Evolutionary conservation across 768 basidiomycete species (phyloP).

Genomic region (Collybiopsis confluens): DNA sequence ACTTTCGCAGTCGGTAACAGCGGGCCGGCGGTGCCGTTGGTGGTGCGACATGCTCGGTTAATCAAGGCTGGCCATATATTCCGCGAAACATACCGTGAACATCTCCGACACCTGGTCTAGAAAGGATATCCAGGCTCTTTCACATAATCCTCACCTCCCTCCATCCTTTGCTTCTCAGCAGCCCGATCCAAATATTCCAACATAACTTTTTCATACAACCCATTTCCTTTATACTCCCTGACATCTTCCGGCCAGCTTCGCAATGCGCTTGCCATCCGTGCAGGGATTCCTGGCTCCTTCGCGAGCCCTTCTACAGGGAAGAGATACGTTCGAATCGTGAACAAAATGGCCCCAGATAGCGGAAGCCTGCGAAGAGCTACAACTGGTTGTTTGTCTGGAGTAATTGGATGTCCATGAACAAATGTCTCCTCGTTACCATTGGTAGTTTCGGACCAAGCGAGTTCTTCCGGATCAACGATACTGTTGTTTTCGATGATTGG

Average conservation of each 20-base stretch:
- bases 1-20: too few species aligned
- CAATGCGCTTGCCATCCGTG: conserved; percentile 59
- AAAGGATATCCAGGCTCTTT: conserved; percentile 1
- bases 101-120: too few species aligned
- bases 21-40: too few species aligned
- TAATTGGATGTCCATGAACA: conserved; percentile 21
- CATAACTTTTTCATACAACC: conserved; percentile 27
- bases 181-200: conserved; percentile 32
- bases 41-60: too few species aligned
- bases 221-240: conserved; percentile 39
- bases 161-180: background rate
- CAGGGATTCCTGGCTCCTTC: conserved; percentile 55
- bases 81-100: too few species aligned
- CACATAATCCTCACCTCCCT: background rate
- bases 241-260: conserved; percentile 66
- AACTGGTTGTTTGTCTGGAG: conserved; percentile 2
- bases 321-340: conserved; percentile 67
- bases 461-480: conserved; percentile 55
- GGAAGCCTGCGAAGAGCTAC: conserved; percentile 53
- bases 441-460: conserved; percentile 59
- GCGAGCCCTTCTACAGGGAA: conserved; percentile 48
- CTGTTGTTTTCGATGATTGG: conserved; percentile 15
- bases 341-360: conserved; percentile 58
- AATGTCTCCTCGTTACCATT: conserved; percentile 51
- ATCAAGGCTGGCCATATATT: too few species aligned